These are phyloP conservation scores for Camillea tinctor DNA, from an alignment of 2,329 filamentous ascomycete genomes.

Conservation along the genomic window DNA sequence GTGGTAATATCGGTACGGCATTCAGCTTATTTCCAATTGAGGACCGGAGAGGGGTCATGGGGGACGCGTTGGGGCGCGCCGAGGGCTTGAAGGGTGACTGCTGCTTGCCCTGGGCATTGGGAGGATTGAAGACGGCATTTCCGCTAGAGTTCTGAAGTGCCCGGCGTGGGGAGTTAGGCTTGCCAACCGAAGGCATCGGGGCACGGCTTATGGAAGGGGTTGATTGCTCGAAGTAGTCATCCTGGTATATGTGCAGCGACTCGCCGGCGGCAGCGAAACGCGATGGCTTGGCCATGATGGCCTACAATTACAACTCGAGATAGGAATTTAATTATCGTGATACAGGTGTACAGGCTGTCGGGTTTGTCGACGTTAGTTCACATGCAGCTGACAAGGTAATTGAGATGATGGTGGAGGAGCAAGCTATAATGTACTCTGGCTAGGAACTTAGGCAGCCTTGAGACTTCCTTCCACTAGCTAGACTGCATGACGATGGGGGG, in stretches of 20 bases:
- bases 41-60: conserved; percentile 56
- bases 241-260: conserved; percentile 52
- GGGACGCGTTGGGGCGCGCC: conserved; percentile 56
- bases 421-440: conserved; percentile 14
- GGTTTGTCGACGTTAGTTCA: conserved; percentile 5
- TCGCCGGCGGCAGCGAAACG: conserved; percentile 46
- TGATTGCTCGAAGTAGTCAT: conserved; percentile 47
- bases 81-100: conserved; percentile 69
- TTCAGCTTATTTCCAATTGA: conserved; percentile 61
- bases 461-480: conserved; percentile 10
- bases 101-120: conserved; percentile 49
- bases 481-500: conserved; percentile 21
- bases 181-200: conserved; percentile 53
- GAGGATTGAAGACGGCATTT: conserved; percentile 68
- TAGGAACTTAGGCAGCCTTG: conserved; percentile 4
- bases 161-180: conserved; percentile 41
- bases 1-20: conserved; percentile 66
- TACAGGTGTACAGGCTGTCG: conserved; percentile 1
- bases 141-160: conserved; percentile 51
- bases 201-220: conserved; percentile 54
- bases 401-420: conserved; percentile 1
- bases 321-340: conserved; percentile 11
- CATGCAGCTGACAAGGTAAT: conserved; percentile 1
- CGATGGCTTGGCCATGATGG: conserved; percentile 54
- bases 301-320: conserved; percentile 28